Evolutionary conservation across 116 monocot genomes (phyloP), one percentile per base, ranked within the genome.

Genomic region (Phalaenopsis hybrid): DNA sequence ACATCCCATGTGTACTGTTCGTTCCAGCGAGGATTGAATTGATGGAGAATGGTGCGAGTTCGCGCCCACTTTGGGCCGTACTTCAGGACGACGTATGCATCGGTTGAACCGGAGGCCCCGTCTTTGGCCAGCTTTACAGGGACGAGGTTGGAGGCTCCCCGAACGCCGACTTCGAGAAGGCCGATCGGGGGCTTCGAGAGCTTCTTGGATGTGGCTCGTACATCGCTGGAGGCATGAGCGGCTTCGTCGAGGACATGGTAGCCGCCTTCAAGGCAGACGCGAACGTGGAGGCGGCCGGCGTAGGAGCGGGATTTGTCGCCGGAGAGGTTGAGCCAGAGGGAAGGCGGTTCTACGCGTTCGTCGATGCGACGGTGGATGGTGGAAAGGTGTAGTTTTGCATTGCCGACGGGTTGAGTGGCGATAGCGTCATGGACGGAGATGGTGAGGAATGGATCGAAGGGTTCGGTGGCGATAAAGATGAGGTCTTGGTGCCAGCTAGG

Each of bases 1-100:
- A 97, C 89, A 17, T 87, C 82, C 97, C 97, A 97, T 43, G 89
- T 92, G 90, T 89, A 97, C 87, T 97, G 97, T 85, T 97, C 97
- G 80, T 97, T 97, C 94, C 94, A 94, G 7, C 88, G 73, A 15
- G 94, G 91, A 44, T 97, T 91, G 82, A 90, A 84, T 79, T 81
- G 70, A 58, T 85, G 85, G 43, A 80, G 43, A 10, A 92, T 57
- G 44, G 92, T 92, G 43, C 97, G 89, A 23, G 97, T 97, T 8
- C 97, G 84, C 0, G 91, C 91, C 97, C 97, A 97, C 52, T 94
- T 97, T 6, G 87, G 89, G 1, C 97, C 97, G 79, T 97, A 97
- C 78, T 92, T 97, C 28, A 89, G 89, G 9, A 97, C 91, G 1
- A 86, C 94, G 81, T 85, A 97, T 16, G 92, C 88, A 80, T 90